Base-by-base conservation (phyloP, 257 asterid genomes). In the Apocynum venetum region DNA sequence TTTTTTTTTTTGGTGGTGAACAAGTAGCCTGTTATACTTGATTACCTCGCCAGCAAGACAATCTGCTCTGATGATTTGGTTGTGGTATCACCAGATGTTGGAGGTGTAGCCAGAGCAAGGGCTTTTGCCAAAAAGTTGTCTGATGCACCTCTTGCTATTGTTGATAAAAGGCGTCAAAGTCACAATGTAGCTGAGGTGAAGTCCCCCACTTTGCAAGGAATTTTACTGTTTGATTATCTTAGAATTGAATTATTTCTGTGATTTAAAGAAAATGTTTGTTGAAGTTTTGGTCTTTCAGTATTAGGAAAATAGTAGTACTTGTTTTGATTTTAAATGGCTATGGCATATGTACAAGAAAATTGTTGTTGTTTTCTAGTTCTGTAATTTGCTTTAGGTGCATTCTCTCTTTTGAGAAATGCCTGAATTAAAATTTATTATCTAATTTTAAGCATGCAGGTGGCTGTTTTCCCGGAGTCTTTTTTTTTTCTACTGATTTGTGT, bases 21-120 rank as follows among this genome's bases (percentile, higher is more conserved):
- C 76, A 56, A 72, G 84, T 88, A 91, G 97, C 94, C 93, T 73
- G 97, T 91, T 79, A 91, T 91, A 72, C 95, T 91, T 82, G 97
- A 91, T 88, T 91, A 91, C 85, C 93, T 91, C 51, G 97, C 97
- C 83, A 91, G 97, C 88, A 91, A 91, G 89, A 88, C 77, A 61
- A 88, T 89, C 82, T 81, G 83, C 77, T 86, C 91, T 43, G 92
- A 89, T 82, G 95, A 89, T 82, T 83, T 89, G 85, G 91, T 89
- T 66, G 97, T 91, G 83, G 97, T 91, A 77, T 91, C 97, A 67
- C 97, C 97, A 9, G 97, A 91, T 84, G 97, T 91, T 80, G 97
- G 97, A 53, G 97, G 97, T 66, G 97, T 91, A 80, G 91, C 97
- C 78, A 86, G 97, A 80, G 97, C 97, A 77, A 86, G 97, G 82